Conservation (phyloP, 179 eudicot genomes). For the Camellia oleifera region DNA sequence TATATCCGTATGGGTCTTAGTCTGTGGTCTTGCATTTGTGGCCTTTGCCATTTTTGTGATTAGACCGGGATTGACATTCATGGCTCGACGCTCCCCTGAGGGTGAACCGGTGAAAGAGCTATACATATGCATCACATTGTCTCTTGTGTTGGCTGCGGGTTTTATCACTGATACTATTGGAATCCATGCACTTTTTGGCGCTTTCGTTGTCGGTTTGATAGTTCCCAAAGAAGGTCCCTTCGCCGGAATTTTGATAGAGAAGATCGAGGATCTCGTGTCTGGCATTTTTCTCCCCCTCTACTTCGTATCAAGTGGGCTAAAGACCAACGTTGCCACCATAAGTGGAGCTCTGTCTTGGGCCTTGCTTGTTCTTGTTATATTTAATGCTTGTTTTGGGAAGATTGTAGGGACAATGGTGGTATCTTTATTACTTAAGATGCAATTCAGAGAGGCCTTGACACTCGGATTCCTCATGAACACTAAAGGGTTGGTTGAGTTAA, state of each 20-base stretch:
- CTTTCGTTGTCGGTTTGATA: conserved; percentile 74
- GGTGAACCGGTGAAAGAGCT: conserved; percentile 79
- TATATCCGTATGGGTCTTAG: conserved; percentile 66
- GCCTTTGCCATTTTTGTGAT: conserved; percentile 27
- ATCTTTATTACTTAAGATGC: conserved; percentile 53
- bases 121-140: conserved; percentile 56
- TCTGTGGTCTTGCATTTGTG: conserved; percentile 53
- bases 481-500: conserved; percentile 78
- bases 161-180: conserved; percentile 78
- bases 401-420: conserved; percentile 62
- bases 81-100: conserved; percentile 57
- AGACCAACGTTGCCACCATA: conserved; percentile 76
- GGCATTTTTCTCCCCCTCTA: conserved; percentile 79
- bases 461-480: conserved; percentile 87
- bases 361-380: conserved; percentile 65
- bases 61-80: conserved; percentile 53
- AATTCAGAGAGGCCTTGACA: conserved; percentile 55
- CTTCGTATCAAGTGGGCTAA: conserved; percentile 84
- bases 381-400: conserved; percentile 79
- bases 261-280: conserved; percentile 85
- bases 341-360: conserved; percentile 82
- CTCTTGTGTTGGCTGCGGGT: conserved; percentile 71
- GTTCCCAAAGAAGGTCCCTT: conserved; percentile 85
- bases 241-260: conserved; percentile 73
- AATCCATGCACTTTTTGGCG: conserved; percentile 87